These are phyloP conservation scores for Daldinia bambusicola DNA, from an alignment of 495 filamentous ascomycete species.

Conservation along the genomic window DNA sequence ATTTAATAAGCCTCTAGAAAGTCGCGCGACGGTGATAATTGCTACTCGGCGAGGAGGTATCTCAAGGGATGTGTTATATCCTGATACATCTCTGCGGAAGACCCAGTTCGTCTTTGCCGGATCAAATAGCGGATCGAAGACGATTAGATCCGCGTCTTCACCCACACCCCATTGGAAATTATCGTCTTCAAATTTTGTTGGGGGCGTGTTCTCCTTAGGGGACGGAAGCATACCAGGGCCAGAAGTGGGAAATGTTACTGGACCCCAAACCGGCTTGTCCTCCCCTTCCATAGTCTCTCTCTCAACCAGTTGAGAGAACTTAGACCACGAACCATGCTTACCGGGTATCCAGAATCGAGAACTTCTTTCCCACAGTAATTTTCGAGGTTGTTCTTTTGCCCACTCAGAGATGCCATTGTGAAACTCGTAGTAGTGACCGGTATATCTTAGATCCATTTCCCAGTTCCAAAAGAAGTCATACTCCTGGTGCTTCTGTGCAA, in stretches of 20 bases:
- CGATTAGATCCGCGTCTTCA: conserved; percentile 66
- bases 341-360: conserved; percentile 60
- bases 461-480: conserved; percentile 72
- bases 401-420: conserved; percentile 58
- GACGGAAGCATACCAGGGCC: conserved; percentile 23
- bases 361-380: conserved; percentile 60
- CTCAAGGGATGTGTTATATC: conserved; percentile 72
- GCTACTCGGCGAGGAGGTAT: conserved; percentile 76
- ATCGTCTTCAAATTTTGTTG: conserved; percentile 55
- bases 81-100: conserved; percentile 73
- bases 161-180: conserved; percentile 68
- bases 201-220: conserved; percentile 58
- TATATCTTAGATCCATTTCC: conserved; percentile 70
- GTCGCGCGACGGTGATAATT: conserved; percentile 77
- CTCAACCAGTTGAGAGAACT: conserved; percentile 58
- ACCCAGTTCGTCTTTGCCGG: conserved; percentile 64
- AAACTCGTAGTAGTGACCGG: conserved; percentile 66
- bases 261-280: conserved; percentile 45
- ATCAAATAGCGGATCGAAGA: conserved; percentile 63
- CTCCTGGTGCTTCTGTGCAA: conserved; percentile 65
- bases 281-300: conserved; percentile 34
- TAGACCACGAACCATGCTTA: conserved; percentile 55
- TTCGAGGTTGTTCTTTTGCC: conserved; percentile 66
- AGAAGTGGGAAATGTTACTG: conserved; percentile 34
- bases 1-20: conserved; percentile 75